Evolutionary conservation across 208 protist species (phyloP), one percentile per base, ranked within the genome.

Genomic region (Strigomonas galati): DNA sequence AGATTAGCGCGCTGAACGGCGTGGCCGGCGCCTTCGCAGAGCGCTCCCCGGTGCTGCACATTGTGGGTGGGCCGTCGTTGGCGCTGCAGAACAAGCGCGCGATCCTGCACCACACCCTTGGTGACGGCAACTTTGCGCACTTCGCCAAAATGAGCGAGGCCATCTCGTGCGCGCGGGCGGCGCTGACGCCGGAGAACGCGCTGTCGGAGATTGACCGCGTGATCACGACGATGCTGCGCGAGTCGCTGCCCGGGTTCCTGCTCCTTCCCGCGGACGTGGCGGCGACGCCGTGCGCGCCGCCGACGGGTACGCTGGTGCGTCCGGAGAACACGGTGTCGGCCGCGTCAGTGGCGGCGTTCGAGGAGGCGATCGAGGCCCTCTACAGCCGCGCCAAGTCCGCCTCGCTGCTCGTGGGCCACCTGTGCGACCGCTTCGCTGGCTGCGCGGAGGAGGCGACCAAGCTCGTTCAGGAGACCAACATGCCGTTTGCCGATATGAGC

Each of bases 171-270:
- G 69, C 74, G 10, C 66, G 71, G 15, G 76, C 65, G 32, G 65
- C 68, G 57, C 69, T 87, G 46, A 80, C 70, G 15, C 71, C 70
- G 0, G 74, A 83, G 28, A 83, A 83, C 71, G 76, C 71, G n/a
- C 37, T 71, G 40, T 57, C 44, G 0, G 73, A 87, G 63, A 87
- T 83, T 46, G 77, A 87, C 56, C 81, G 72, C 46, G 81, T 87
- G 23, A 72, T 87, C 55, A 73, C 60, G 31, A 72, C 74, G 71
- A 67, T 81, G 19, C 44, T 87, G n/a, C 77, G 75, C 48, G 64
- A 78, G 51, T 79, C 79, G 67, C 76, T 71, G 67, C 81, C 81
- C 9, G 81, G 81, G 21, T 87, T 81, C 63, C 77, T 87, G 44
- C 58, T 68, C 0, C 58, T 87, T 2, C 81, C 81, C 1, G 64